These are phyloP conservation scores for Calonectria ilicicola DNA, from an alignment of 2,329 filamentous ascomycete genomes.

Conservation along the genomic window DNA sequence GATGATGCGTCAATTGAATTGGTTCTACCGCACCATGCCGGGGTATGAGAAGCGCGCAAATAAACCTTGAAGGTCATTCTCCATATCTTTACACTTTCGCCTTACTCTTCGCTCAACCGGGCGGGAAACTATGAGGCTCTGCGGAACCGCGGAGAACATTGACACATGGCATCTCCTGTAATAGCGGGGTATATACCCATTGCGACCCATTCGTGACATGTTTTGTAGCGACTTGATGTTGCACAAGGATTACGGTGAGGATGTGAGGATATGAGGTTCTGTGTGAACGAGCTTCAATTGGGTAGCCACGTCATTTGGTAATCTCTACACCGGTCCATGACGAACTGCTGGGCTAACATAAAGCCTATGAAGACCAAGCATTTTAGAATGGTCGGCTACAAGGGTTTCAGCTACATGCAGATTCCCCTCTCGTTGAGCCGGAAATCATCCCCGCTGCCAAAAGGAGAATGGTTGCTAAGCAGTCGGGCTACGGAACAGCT, in stretches of 20 bases:
- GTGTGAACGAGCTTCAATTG: neutral
- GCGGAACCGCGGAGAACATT: neutral
- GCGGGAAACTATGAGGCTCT: neutral
- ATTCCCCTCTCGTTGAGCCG: neutral
- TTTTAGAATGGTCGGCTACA: neutral
- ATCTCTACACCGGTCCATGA: no score
- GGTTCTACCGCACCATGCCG: neutral
- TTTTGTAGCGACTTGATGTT: neutral
- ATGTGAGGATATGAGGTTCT: neutral
- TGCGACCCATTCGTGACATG: no score
- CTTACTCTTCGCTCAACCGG: neutral
- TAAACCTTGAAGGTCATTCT: neutral
- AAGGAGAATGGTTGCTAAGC: neutral
- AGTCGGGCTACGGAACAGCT: neutral
- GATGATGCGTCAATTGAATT: no score
- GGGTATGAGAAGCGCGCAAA: neutral
- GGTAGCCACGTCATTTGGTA: neutral
- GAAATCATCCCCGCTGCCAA: neutral
- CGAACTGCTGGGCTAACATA: no score
- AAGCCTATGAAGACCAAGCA: neutral
- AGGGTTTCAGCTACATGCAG: neutral
- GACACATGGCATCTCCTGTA: neutral
- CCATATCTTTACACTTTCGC: neutral
- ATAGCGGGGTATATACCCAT: neutral
- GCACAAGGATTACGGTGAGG: neutral